Base-by-base conservation (phyloP, 805 yeast genomes). In the Nakazawaea ernobii region DNA sequence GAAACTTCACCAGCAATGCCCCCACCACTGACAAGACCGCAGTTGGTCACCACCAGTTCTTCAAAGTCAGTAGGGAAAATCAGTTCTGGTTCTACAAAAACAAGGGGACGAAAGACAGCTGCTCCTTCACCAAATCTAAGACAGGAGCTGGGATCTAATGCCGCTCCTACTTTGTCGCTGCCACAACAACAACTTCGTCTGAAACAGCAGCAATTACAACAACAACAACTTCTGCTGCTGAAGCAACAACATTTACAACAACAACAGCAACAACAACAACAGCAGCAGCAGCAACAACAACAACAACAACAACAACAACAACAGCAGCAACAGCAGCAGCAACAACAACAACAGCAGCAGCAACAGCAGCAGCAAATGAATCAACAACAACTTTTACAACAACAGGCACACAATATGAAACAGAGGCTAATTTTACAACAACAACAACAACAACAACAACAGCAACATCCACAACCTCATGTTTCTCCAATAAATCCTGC, bases 191-290 rank as follows among this genome's bases (percentile, higher is more conserved):
- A 49, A 37, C 53, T 52, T 37, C 48, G 24, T n/a, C 39, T 47
- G 44, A 49, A 42, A 32, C 52, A 48, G 20, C 9, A 20, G 24
- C 53, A 42, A 30, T 63, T 59, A 45, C 52, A 56, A 29, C 48
- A 58, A 35, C 52, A 58, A 38, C 63, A 60, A 48, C 65, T n/a
- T n/a, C n/a, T 59, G 41, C 51, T 60, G 8, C 56, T 53, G 53
- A 17, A 17, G 35, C 55, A 51, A 33, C 61, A 57, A 37, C 62
- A 57, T 46, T 61, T 56, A 29, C 62, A 53, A 30, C 53, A 53
- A 20, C 62, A 51, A 37, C 48, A 35, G n/a, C 54, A 33, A 37
- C 46, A 35, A 38, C 53, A 45, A 41, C 57, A 35, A 26, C 42
- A 53, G 15, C 57, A 49, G 32, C 35, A 39, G 28, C 38, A 40